These are phyloP conservation scores for Pseudovirgaria hyperparasitica DNA, from an alignment of 2,329 filamentous ascomycete genomes.

Conservation along the genomic window DNA sequence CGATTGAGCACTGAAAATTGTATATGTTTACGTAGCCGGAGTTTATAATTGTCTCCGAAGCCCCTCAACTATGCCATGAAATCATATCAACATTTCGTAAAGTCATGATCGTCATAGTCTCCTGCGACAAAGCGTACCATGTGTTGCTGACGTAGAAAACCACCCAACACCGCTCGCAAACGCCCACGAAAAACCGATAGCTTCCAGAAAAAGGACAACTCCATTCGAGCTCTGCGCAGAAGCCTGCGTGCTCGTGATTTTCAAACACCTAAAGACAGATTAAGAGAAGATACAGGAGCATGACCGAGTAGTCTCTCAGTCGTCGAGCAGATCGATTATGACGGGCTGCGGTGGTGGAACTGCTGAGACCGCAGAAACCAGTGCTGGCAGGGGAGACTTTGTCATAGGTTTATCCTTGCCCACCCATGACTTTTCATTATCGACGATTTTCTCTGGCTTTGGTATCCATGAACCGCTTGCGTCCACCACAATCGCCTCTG, in stretches of 20 bases:
- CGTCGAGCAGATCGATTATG: neutral
- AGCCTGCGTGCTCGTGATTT: constrained; percentile 8
- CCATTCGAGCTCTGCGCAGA: too few relatives aligned
- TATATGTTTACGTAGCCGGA: too few relatives aligned
- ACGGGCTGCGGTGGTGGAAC: neutral
- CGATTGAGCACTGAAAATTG: too few relatives aligned
- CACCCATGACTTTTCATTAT: neutral
- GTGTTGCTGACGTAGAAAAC: too few relatives aligned
- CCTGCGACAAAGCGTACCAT: too few relatives aligned
- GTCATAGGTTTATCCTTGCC: constrained; percentile 1
- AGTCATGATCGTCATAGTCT: too few relatives aligned
- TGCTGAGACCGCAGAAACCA: constrained; percentile 1
- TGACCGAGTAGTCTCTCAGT: constrained; percentile 7
- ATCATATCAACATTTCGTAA: too few relatives aligned
- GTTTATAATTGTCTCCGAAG: too few relatives aligned
- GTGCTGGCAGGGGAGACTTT: neutral
- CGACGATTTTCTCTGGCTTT: constrained; percentile 18
- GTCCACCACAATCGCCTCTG: constrained; percentile 50
- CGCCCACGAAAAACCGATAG: too few relatives aligned
- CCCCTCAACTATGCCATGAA: too few relatives aligned
- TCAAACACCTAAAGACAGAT: constrained; percentile 10
- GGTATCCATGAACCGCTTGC: constrained; percentile 54
- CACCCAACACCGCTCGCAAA: too few relatives aligned
- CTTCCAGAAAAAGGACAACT: too few relatives aligned
- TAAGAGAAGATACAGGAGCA: constrained; percentile 2